A percentile compares a stretch with the other conserved stretches of the same genome.
Evolutionary conservation across 768 basidiomycete species (phyloP).

Genomic region (Amanita fuliginea): DNA sequence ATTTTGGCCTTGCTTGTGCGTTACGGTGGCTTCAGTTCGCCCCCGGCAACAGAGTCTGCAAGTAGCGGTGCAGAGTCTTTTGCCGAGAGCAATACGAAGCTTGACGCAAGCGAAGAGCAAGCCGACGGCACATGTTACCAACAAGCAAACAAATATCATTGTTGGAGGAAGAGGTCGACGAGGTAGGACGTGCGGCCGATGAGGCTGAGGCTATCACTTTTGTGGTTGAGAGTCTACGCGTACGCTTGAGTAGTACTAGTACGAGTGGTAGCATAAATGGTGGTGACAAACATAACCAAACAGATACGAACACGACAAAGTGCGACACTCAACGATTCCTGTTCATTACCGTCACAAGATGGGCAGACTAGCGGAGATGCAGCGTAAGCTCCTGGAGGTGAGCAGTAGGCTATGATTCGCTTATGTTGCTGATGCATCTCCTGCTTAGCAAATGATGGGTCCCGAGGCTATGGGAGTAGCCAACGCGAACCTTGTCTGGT

Average conservation of each 20-base stretch:
- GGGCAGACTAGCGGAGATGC: conserved; percentile 96
- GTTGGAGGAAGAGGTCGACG: neutral
- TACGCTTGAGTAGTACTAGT: no score
- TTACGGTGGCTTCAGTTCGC: conserved; percentile 40
- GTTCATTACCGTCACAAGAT: conserved; percentile 31
- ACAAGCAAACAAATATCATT: neutral
- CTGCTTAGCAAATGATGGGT: conserved; percentile 96
- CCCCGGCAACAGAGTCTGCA: conserved; percentile 18
- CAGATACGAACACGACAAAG: neutral
- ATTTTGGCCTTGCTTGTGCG: conserved; percentile 41
- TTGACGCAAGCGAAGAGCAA: neutral
- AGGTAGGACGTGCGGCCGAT: neutral
- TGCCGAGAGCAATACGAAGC: neutral
- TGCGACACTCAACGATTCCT: neutral
- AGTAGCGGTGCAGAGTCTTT: neutral
- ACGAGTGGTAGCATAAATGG: no score
- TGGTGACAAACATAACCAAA: conserved; percentile 11
- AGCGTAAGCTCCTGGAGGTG: conserved; percentile 76
- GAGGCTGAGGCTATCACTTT: neutral
- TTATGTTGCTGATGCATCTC: conserved; percentile 15
- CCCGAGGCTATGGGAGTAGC: conserved; percentile 98
- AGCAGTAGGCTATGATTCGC: conserved; percentile 4
- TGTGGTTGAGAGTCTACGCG: neutral
- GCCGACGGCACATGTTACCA: neutral
- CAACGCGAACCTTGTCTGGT: conserved; percentile 87